Conservation (phyloP, 2,329 filamentous ascomycete genomes). For the Microsporum ferrugineum region DNA sequence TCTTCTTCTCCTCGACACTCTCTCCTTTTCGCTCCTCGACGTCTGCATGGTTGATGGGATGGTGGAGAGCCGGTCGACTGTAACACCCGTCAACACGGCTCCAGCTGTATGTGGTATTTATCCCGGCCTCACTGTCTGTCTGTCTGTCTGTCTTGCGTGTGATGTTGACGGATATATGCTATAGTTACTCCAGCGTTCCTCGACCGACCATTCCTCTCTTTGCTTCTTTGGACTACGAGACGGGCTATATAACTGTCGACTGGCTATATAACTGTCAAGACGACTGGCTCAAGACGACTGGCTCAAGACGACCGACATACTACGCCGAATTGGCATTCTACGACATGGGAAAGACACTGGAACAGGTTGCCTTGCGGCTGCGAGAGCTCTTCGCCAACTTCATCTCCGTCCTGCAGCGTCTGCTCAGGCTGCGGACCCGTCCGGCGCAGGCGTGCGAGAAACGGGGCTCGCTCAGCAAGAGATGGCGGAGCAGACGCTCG, state of each 20-base stretch:
- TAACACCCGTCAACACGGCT: neutral
- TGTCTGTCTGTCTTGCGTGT: too few relatives aligned
- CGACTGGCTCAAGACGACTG: too few relatives aligned
- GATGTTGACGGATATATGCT: too few relatives aligned
- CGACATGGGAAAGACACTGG: constrained; percentile 19
- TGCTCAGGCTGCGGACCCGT: constrained; percentile 25
- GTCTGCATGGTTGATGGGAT: neutral
- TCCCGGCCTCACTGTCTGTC: too few relatives aligned
- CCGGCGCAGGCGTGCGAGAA: neutral
- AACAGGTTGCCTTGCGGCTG: constrained; percentile 31
- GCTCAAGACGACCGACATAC: too few relatives aligned
- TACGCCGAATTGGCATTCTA: too few relatives aligned
- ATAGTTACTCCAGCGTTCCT: too few relatives aligned
- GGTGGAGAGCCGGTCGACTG: neutral
- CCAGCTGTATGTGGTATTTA: too few relatives aligned
- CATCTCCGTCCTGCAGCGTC: constrained; percentile 29
- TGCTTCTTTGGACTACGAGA: too few relatives aligned
- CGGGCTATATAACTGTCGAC: too few relatives aligned
- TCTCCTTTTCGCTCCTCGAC: neutral
- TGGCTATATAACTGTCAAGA: too few relatives aligned
- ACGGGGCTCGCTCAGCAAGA: constrained; percentile 24
- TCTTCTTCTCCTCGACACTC: neutral
- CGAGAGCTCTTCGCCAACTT: constrained; percentile 33
- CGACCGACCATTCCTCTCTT: too few relatives aligned
- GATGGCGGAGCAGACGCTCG: constrained; percentile 27